Conservation (phyloP, 345 rosid species). For the Arabidopsis thaliana region TAIR10.1 NC_003070.9:29712001-29712500, state of each 20-base stretch:
- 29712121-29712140: not conserved
- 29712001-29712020: constrained; percentile 4
- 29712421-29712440: too few species aligned
- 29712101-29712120: not conserved
- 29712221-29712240: not conserved
- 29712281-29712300: not conserved
- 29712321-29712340: not conserved
- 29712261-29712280: too few species aligned
- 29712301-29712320: not conserved
- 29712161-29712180: not conserved
- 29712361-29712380: not conserved
- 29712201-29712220: not conserved
- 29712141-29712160: not conserved
- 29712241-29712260: not conserved
- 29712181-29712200: not conserved
- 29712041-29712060: constrained; percentile 24
- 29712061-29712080: not conserved
- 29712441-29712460: not conserved
- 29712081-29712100: not conserved
- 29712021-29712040: constrained; percentile 13
- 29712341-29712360: not conserved
- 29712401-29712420: not conserved
- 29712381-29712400: not conserved
- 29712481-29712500: not conserved
- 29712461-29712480: not conserved